Evolutionary conservation across 768 basidiomycete species (phyloP).

Genomic region (Amanita pseudoporphyria): DNA sequence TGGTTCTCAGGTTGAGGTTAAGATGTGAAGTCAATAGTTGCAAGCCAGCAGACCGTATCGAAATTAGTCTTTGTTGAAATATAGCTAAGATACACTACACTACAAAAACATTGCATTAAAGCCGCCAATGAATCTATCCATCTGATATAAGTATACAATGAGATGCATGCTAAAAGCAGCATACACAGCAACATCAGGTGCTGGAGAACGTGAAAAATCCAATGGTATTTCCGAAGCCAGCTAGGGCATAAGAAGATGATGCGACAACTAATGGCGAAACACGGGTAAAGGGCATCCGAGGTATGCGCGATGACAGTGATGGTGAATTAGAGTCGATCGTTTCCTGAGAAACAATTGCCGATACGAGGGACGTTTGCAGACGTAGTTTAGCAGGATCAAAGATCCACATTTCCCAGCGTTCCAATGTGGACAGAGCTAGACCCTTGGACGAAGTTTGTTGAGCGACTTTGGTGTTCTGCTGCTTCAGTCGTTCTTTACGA

Average conservation of each 20-base stretch:
- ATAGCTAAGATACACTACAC: background rate
- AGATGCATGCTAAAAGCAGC: background rate
- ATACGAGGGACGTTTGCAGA: slow-evolving; percentile 42
- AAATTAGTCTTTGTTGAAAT: background rate
- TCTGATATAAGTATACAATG: background rate
- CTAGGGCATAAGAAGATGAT: slow-evolving; percentile 39
- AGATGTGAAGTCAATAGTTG: background rate
- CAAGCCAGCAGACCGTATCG: background rate
- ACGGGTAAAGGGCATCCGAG: slow-evolving; percentile 74
- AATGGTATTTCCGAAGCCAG: slow-evolving; percentile 74
- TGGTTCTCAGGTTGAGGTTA: too few species aligned
- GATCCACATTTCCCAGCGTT: slow-evolving; percentile 80
- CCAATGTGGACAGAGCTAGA: slow-evolving; percentile 53
- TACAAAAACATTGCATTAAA: background rate
- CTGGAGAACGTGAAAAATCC: slow-evolving; percentile 33
- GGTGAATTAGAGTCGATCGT: background rate
- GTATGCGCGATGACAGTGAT: slow-evolving; percentile 16
- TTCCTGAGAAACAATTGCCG: slow-evolving; percentile 17
- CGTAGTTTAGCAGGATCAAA: slow-evolving; percentile 48
- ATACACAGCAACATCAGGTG: background rate
- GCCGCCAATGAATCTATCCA: background rate
- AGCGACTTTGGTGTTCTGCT: slow-evolving; percentile 13
- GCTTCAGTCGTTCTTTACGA: slow-evolving; percentile 43
- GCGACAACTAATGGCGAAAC: slow-evolving; percentile 49
- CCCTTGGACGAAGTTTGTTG: slow-evolving; percentile 24